Conservation (phyloP, 805 yeast genomes). For the Zygotorulaspora chibaensis region DNA sequence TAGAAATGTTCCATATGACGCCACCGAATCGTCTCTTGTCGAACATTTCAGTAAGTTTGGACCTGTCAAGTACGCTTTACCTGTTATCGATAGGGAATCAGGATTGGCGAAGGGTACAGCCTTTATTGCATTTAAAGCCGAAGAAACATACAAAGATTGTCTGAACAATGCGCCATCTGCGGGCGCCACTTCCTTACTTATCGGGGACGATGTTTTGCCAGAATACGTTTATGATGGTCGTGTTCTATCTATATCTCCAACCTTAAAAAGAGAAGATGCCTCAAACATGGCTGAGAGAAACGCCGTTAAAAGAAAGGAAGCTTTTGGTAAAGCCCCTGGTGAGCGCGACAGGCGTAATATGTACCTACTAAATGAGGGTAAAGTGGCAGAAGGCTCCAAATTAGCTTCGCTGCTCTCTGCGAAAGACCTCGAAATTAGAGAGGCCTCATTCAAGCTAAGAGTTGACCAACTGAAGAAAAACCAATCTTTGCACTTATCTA, state of each 20-base stretch:
- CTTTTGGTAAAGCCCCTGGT: constrained; percentile 73
- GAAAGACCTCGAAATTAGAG: constrained; percentile 81
- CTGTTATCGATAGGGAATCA: constrained; percentile 81
- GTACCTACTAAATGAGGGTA: constrained; percentile 88
- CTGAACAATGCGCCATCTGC: constrained; percentile 73
- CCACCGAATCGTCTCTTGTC: constrained; percentile 69
- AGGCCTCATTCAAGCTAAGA: constrained; percentile 78
- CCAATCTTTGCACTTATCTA: constrained; percentile 86
- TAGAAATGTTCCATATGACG: constrained; percentile 92
- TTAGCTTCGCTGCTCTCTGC: constrained; percentile 64
- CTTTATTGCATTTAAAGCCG: constrained; percentile 75
- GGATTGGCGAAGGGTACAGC: constrained; percentile 93
- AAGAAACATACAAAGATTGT: constrained; percentile 63
- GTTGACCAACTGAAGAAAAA: constrained; percentile 87
- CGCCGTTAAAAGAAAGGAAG: constrained; percentile 65
- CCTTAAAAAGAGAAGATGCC: constrained; percentile 86
- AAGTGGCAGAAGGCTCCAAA: constrained; percentile 75
- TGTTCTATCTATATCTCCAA: constrained; percentile 73
- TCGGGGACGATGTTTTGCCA: constrained; percentile 89
- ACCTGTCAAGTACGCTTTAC: constrained; percentile 84
- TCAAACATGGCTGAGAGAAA: constrained; percentile 65
- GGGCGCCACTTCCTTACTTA: constrained; percentile 58
- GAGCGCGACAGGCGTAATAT: constrained; percentile 81
- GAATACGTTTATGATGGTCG: constrained; percentile 90
- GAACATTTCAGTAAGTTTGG: constrained; percentile 84